These are phyloP conservation scores for Whalleya microplaca DNA, from an alignment of 2,329 filamentous ascomycete species.

Conservation along the genomic window DNA sequence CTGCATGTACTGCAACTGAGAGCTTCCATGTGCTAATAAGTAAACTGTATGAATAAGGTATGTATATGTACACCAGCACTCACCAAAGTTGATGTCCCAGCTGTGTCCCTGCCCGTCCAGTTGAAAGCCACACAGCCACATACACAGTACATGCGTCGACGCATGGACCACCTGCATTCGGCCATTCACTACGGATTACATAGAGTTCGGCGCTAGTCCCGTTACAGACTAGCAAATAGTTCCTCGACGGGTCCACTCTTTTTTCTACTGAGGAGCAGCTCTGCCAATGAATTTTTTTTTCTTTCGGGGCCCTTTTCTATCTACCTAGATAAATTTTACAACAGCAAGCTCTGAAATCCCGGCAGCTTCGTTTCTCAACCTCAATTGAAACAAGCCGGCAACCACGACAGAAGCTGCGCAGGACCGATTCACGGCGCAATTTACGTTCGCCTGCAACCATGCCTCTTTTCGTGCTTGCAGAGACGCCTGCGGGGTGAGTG, in stretches of 20 bases:
- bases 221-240: not conserved
- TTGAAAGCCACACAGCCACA: conserved; percentile 14
- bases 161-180: not conserved
- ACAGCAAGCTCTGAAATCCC: conserved; percentile 12
- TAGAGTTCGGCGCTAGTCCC: not conserved
- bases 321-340: conserved; percentile 17
- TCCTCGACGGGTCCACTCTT: not conserved
- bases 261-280: not conserved
- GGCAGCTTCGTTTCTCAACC: conserved; percentile 28
- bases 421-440: conserved; percentile 15
- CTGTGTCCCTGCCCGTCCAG: not conserved
- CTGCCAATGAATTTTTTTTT: conserved; percentile 1
- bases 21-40: too few species aligned
- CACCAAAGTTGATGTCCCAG: too few species aligned
- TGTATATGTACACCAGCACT: too few species aligned
- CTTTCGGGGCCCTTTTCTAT: not conserved
- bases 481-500: conserved; percentile 81
- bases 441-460: conserved; percentile 53
- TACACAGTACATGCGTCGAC: not conserved
- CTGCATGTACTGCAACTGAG: conserved; percentile 27
- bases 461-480: conserved; percentile 90
- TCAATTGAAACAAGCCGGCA: conserved; percentile 32
- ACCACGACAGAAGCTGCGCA: conserved; percentile 34
- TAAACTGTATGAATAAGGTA: too few species aligned
- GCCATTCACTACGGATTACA: not conserved